Conservation (phyloP, 1,284 basidiomycete genomes). For the Melampsora larici-populina region DNA sequence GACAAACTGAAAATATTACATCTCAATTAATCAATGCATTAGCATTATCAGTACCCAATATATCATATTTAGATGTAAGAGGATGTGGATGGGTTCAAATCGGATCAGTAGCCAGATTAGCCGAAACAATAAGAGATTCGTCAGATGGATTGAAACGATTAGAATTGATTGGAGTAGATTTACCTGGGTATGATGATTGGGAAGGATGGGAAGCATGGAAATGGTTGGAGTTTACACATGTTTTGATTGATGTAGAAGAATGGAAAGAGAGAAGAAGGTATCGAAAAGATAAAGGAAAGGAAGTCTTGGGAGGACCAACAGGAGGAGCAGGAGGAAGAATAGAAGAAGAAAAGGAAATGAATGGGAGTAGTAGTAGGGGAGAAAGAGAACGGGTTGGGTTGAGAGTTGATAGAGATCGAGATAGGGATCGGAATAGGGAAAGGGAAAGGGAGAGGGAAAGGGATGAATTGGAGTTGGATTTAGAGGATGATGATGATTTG, state of each 20-base stretch:
- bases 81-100: constrained; percentile 39
- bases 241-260: constrained; percentile 28
- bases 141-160: constrained; percentile 32
- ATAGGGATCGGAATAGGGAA: too few relatives aligned
- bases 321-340: too few relatives aligned
- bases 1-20: constrained; percentile 39
- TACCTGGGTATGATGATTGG: constrained; percentile 36
- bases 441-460: too few relatives aligned
- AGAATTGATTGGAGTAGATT: constrained; percentile 38
- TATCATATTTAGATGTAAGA: constrained; percentile 36
- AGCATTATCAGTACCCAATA: constrained; percentile 40
- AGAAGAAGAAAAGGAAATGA: too few relatives aligned
- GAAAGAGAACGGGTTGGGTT: too few relatives aligned
- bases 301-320: too few relatives aligned
- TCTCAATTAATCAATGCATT: constrained; percentile 38
- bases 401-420: too few relatives aligned
- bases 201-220: constrained; percentile 41
- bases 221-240: constrained; percentile 43
- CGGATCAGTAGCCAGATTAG: constrained; percentile 30
- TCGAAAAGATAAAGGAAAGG: constrained; percentile 23
- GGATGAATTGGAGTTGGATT: too few relatives aligned
- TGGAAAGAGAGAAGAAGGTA: constrained; percentile 21
- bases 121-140: constrained; percentile 41
- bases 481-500: too few relatives aligned
- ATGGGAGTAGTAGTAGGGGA: too few relatives aligned